Evolutionary conservation across 345 rosid genomes (phyloP), one percentile per base, ranked within the genome.

Genomic region (Camelina hispida): DNA sequence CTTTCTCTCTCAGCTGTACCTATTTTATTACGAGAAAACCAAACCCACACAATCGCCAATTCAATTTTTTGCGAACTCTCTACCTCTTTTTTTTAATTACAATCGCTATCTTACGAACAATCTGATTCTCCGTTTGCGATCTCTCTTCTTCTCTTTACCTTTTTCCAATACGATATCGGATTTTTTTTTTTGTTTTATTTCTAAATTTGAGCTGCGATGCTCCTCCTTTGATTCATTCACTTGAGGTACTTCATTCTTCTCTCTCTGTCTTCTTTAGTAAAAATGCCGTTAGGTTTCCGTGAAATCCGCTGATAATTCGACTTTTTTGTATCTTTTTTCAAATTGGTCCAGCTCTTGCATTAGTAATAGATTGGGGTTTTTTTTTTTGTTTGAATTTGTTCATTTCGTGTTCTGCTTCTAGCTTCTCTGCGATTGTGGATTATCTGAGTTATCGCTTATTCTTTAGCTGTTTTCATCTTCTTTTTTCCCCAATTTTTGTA

Each of bases 1-100:
- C 72, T 44, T 57, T 72, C 63, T 69, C 47, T 70, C 80, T 56
- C 79, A 62, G 53, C 75, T 69, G 46, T 70, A 64, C 57, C 81
- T 66, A 23, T 34, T 70, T 62, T 38, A 52, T 62, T 69, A 59
- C 78, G 73, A 72, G 58, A 34, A 15, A 50, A 78, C 77, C 73
- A 78, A 65, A 71, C 63, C 72, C 73, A 66, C 73, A 62, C 11
- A 8, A 72, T 66, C 61, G 65, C 7, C 7, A 78, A 59, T 43
- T 47, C 30, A 7, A 78, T 43, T 42, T 52, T 25, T 25, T 25
- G 28, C 28, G 28, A 25, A 25, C 18, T 61, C 66, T 61, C 3
- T 28, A 28, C 30, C 14, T 38, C 43, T 23, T 28, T 23, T 14
- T 23, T 23, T 23, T 23, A 23, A 23, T 40, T 10, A 5, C 47